These are phyloP conservation scores for Paramecium tetraurelia DNA, from an alignment of 73 alveolate genomes.

Conservation along the genomic window DNA sequence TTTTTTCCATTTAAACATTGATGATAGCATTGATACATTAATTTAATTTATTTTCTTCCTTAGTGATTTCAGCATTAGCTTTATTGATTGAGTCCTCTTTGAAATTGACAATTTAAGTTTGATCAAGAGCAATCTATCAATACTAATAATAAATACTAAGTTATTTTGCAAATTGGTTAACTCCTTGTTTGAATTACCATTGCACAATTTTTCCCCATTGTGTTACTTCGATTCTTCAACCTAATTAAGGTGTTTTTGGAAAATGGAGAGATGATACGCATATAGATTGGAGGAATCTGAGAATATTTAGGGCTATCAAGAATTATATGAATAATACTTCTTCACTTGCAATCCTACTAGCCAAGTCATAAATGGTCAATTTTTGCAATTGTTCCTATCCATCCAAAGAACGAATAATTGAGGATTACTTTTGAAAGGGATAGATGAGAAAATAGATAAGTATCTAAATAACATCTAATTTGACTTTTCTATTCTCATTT, in stretches of 20 bases:
- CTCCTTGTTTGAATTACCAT: neutral
- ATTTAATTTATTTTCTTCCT: conserved; percentile 51
- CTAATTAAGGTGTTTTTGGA: neutral
- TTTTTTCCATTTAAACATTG: conserved; percentile 22
- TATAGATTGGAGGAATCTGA: conserved; percentile 15
- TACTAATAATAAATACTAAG: neutral
- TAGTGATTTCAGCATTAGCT: neutral
- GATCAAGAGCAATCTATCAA: neutral
- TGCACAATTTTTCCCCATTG: neutral
- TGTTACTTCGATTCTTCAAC: neutral
- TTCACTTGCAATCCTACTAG: conserved; percentile 30
- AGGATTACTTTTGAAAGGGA: neutral
- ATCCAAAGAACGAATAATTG: neutral
- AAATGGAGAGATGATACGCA: neutral
- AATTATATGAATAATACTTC: neutral
- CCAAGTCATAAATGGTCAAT: neutral
- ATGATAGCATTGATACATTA: conserved; percentile 19
- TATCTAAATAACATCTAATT: conserved; percentile 1
- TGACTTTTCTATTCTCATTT: neutral
- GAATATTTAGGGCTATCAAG: neutral
- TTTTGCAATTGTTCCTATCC: neutral
- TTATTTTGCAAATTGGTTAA: neutral
- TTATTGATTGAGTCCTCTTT: conserved; percentile 12
- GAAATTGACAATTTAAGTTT: neutral
- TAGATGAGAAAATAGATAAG: neutral